Evolutionary conservation across 257 asterid genomes (phyloP), one percentile per base, ranked within the genome.

Genomic region (Craterostigma plantagineum): DNA sequence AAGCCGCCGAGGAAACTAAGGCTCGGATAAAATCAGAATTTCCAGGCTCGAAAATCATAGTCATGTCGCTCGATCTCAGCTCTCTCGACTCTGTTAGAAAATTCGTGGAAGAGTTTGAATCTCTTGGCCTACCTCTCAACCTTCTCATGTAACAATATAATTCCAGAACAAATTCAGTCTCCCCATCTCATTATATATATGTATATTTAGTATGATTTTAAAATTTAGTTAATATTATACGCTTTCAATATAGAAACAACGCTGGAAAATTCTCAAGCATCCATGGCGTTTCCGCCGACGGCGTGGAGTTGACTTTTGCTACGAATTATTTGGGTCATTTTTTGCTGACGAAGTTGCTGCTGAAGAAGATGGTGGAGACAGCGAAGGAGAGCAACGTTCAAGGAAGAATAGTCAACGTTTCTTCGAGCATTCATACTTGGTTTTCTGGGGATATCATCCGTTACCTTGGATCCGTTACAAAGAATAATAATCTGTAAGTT

Each of bases 301-400:
- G 93, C 55, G 59, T 87, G 44, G 98, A 87, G 82, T 78, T 87
- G 93, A 79, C 98, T 0, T 87, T 87, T 46, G 98, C 95, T 12
- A 82, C 98, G 0, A 82, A 87, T 62, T 73, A 82, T 48, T 67
- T 82, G 56, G 96, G 97, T 41, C 98, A 83, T 59, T 90, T 83
- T 46, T 63, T 90, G 35, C 56, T 90, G 42, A 76, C 98, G 38
- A 83, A 83, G 53, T 66, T 83, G 38, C 56, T 90, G 63, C n/a
- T 90, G 43, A 76, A 72, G 58, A 77, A 67, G 58, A 75, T 90
- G 84, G 53, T 53, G 1, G 74, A 63, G 61, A 75, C 94, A 30
- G 84, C 94, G 7, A 49, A 63, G 16, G 33, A 3, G 1, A 66
- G 61, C 35, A 81, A 91, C 15, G 58, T 83, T 38, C 84, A 79